A percentile compares a stretch with the other conserved stretches of the same genome.
Evolutionary conservation across 1,284 basidiomycete genomes (phyloP).

Genomic region (Omphalotus olearius): DNA sequence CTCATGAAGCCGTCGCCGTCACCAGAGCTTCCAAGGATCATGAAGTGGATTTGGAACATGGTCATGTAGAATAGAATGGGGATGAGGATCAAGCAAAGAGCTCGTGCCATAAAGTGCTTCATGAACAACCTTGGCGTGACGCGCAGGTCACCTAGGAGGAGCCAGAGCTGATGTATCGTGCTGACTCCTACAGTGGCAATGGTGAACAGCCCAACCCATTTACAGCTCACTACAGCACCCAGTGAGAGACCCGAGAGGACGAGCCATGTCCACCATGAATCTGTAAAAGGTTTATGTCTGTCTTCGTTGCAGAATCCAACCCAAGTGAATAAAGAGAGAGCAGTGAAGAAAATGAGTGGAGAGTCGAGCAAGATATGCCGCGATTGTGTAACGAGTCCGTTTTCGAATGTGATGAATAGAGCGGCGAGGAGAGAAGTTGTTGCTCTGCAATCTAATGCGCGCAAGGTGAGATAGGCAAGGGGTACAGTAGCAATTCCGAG

Average conservation of each 20-base stretch:
- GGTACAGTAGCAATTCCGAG: conserved; percentile 90
- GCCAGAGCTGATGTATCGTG: conserved; percentile 88
- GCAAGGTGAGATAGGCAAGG: conserved; percentile 90
- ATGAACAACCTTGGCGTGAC: conserved; percentile 75
- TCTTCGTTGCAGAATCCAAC: conserved; percentile 91
- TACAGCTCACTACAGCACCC: conserved; percentile 90
- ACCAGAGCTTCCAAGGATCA: conserved; percentile 84
- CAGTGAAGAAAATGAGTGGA: conserved; percentile 96
- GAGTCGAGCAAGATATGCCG: conserved; percentile 97
- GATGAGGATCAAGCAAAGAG: conserved; percentile 83
- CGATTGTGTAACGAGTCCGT: conserved; percentile 93
- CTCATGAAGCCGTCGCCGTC: conserved; percentile 99
- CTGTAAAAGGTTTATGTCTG: conserved; percentile 75
- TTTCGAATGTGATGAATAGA: conserved; percentile 94
- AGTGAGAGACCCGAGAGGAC: conserved; percentile 84
- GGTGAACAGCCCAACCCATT: conserved; percentile 99
- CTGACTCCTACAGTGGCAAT: conserved; percentile 90
- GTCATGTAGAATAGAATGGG: conserved; percentile 90
- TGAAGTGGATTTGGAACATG: conserved; percentile 95
- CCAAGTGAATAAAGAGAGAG: conserved; percentile 86
- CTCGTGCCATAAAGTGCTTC: conserved; percentile 85
- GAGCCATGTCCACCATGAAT: conserved; percentile 92
- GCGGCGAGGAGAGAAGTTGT: conserved; percentile 89
- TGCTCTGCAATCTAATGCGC: conserved; percentile 85
- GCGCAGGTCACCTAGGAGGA: conserved; percentile 82